These are phyloP conservation scores for Hymenoscyphus occultus DNA, from an alignment of 2,329 filamentous ascomycete genomes.

Conservation along the genomic window DNA sequence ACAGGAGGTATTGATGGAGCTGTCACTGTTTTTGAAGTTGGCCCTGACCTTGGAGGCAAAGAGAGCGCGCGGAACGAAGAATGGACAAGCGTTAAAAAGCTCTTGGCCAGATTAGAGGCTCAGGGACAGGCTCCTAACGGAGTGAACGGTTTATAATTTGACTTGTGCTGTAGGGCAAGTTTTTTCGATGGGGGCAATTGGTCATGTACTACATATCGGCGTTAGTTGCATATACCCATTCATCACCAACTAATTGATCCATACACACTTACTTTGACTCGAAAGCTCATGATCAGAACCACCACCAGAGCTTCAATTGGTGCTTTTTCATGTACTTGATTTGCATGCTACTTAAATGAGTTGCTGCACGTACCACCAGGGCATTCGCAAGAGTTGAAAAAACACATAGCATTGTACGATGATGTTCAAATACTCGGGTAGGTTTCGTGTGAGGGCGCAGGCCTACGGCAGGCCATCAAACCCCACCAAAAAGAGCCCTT, in stretches of 20 bases:
- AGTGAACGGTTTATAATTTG: constrained; percentile 25
- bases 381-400: too few relatives aligned
- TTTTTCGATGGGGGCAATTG: constrained; percentile 8
- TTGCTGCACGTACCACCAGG: too few relatives aligned
- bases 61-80: constrained; percentile 83
- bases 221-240: constrained; percentile 22
- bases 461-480: too few relatives aligned
- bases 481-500: too few relatives aligned
- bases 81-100: constrained; percentile 89
- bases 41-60: constrained; percentile 75
- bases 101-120: constrained; percentile 72
- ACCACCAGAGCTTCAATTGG: too few relatives aligned
- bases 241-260: constrained; percentile 16
- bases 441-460: too few relatives aligned
- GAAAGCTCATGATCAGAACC: neutral
- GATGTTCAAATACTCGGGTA: too few relatives aligned
- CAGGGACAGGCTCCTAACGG: constrained; percentile 25
- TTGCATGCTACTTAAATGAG: too few relatives aligned
- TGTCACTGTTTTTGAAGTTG: constrained; percentile 90
- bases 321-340: too few relatives aligned
- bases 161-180: neutral
- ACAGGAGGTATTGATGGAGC: constrained; percentile 90
- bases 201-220: constrained; percentile 16
- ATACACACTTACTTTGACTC: neutral
- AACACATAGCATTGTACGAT: too few relatives aligned